Evolutionary conservation across 163 green algal genomes (phyloP).

Genomic region (Scenedesmus sp.): DNA sequence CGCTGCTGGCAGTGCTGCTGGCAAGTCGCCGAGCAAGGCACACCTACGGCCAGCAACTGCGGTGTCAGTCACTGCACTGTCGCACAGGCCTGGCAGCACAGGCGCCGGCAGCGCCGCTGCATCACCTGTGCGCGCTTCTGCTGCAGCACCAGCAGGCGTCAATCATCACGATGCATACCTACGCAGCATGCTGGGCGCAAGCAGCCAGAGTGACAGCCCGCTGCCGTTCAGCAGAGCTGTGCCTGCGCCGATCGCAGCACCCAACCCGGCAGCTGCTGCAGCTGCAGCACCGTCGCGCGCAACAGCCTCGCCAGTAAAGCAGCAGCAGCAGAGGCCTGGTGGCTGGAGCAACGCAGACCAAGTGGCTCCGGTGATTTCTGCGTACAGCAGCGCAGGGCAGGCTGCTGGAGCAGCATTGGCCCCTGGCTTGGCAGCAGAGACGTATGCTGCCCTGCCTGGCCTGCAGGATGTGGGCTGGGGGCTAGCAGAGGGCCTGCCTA

Average conservation of each 20-base stretch:
- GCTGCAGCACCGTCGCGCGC: neutral
- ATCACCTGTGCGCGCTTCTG: neutral
- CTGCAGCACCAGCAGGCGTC: neutral
- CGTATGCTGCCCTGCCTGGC: neutral
- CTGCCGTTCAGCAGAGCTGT: neutral
- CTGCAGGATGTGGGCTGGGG: slow-evolving; percentile 11
- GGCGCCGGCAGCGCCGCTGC: neutral
- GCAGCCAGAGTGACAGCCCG: neutral
- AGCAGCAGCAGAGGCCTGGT: neutral
- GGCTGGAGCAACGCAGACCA: slow-evolving; percentile 21
- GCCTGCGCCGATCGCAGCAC: neutral
- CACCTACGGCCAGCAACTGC: neutral
- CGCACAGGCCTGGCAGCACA: neutral
- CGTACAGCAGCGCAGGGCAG: neutral
- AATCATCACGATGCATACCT: neutral
- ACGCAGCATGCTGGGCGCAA: neutral
- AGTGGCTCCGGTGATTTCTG: neutral
- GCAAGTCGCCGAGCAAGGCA: neutral
- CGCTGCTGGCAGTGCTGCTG: neutral
- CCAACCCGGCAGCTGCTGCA: neutral
- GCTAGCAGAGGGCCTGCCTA: neutral
- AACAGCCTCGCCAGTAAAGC: neutral
- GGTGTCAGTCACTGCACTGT: slow-evolving; percentile 16
- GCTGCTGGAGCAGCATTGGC: neutral
- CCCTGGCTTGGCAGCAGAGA: neutral